Evolutionary conservation across 2,329 filamentous ascomycete species (phyloP).

Genomic region (Plenodomus biglobosus): DNA sequence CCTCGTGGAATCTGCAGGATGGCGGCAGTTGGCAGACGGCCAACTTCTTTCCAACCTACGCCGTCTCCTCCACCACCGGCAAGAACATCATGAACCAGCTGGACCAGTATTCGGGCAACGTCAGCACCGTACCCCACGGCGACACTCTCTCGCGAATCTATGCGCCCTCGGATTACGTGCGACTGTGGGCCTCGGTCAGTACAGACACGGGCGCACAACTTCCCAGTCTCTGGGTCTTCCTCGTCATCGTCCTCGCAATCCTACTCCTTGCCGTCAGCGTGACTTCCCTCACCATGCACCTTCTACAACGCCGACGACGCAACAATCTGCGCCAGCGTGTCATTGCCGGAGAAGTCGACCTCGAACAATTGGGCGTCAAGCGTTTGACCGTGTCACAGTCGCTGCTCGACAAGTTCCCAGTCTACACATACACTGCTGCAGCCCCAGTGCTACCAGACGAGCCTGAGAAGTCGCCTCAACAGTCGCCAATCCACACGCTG

Average conservation of each 20-base stretch:
- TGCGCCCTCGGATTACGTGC: slow-evolving; percentile 48
- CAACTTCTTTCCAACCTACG: slow-evolving; percentile 81
- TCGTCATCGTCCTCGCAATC: slow-evolving; percentile 68
- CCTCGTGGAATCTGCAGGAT: slow-evolving; percentile 71
- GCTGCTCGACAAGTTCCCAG: slow-evolving; percentile 71
- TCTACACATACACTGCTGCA: slow-evolving; percentile 68
- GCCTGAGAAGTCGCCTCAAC: slow-evolving; percentile 19
- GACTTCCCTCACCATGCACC: slow-evolving; percentile 74
- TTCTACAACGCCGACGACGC: slow-evolving; percentile 72
- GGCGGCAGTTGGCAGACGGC: slow-evolving; percentile 68
- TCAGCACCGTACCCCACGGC: slow-evolving; percentile 54
- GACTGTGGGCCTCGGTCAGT: slow-evolving; percentile 55
- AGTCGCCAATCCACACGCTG: slow-evolving; percentile 11
- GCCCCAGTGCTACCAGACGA: slow-evolving; percentile 1
- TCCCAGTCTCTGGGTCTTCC: slow-evolving; percentile 80
- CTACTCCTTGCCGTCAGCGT: slow-evolving; percentile 66
- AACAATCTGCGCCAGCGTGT: slow-evolving; percentile 69
- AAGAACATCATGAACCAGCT: slow-evolving; percentile 69
- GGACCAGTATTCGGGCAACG: slow-evolving; percentile 74
- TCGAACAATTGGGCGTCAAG: slow-evolving; percentile 84
- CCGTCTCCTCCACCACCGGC: slow-evolving; percentile 70
- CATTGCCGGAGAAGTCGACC: slow-evolving; percentile 75
- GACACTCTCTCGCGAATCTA: slow-evolving; percentile 44
- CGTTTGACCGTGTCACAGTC: slow-evolving; percentile 73
- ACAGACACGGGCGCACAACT: slow-evolving; percentile 58